Percentiles rank a stretch among this genome's conserved stretches.
Conservation (phyloP, 768 basidiomycete species). For the Collybia nuda region DNA sequence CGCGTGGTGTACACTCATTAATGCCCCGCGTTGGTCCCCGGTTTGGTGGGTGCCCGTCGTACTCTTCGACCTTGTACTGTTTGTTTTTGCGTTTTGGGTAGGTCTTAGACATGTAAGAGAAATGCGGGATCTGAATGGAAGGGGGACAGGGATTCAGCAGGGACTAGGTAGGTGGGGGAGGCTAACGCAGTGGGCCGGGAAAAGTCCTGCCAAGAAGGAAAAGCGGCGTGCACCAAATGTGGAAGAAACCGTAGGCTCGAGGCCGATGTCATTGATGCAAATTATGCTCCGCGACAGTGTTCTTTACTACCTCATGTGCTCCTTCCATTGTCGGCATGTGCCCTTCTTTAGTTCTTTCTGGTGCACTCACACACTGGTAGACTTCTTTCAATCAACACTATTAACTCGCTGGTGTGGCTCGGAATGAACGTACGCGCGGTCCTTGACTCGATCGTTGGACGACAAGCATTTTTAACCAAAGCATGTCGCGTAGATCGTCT, state of each 20-base stretch:
- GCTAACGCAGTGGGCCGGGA: too few species aligned
- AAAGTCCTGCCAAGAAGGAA: too few species aligned
- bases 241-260: too few species aligned
- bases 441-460: background rate
- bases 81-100: background rate
- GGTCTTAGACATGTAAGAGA: background rate
- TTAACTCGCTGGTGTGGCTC: background rate
- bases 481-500: background rate
- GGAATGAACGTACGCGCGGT: background rate
- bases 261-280: background rate
- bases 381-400: background rate
- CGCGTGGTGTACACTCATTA: background rate
- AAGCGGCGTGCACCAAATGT: too few species aligned
- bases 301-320: constrained; percentile 4
- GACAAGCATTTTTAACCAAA: background rate
- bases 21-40: constrained; percentile 1
- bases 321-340: background rate
- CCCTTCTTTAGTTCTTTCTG: background rate
- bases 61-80: constrained; percentile 1
- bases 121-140: background rate
- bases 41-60: constrained; percentile 7
- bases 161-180: too few species aligned
- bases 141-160: too few species aligned
- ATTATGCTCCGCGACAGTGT: constrained; percentile 2
- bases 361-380: background rate